These are phyloP conservation scores for Pyricularia sp. DNA, from an alignment of 2,329 filamentous ascomycete species.

Conservation along the genomic window DNA sequence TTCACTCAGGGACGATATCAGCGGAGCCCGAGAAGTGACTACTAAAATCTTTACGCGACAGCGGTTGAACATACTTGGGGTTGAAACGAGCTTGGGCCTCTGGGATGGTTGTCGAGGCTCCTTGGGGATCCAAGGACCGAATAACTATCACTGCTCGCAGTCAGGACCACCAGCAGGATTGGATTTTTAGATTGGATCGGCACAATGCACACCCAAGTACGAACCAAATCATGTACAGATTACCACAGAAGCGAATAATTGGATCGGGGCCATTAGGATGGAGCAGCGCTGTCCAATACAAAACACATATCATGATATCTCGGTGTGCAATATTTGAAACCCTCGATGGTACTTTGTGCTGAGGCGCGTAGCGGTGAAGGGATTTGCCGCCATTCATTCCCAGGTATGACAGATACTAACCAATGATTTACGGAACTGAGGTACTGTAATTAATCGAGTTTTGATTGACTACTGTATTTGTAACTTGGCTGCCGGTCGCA, in stretches of 20 bases:
- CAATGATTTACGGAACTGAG: too few relatives aligned
- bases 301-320: neutral
- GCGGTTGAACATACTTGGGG: neutral
- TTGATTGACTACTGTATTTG: neutral
- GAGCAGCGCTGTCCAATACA: neutral
- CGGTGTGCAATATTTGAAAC: neutral
- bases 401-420: neutral
- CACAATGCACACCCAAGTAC: neutral
- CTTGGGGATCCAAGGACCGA: neutral
- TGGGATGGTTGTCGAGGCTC: neutral
- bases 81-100: neutral
- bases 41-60: neutral
- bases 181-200: constrained; percentile 1
- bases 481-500: neutral
- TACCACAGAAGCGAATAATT: neutral
- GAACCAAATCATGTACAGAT: neutral
- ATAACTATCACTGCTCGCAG: neutral
- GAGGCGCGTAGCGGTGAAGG: neutral
- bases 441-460: too few relatives aligned
- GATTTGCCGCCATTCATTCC: neutral
- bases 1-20: neutral
- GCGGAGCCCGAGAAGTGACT: neutral
- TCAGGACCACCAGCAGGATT: neutral
- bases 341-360: neutral
- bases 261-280: neutral